Evolutionary conservation across 2,329 filamentous ascomycete genomes (phyloP).

Genomic region (Paramyrothecium sp.): DNA sequence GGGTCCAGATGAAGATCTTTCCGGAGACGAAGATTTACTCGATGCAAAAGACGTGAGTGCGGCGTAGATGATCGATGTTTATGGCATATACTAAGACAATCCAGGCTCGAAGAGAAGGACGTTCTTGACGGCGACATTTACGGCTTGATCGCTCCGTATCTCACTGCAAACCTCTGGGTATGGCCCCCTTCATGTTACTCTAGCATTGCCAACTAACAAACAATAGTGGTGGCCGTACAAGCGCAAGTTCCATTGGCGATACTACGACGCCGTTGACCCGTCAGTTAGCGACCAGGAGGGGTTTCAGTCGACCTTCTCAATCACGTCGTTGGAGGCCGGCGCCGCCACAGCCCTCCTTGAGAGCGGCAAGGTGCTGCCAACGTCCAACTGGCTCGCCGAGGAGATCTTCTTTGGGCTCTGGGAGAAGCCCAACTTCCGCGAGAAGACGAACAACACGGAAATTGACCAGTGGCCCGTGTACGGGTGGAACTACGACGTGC

Average conservation of each 20-base stretch:
- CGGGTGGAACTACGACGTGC: constrained; percentile 52
- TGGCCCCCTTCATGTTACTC: background rate
- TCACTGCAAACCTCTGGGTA: constrained; percentile 52
- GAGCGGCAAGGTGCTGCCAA: constrained; percentile 42
- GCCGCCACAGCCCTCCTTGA: constrained; percentile 41
- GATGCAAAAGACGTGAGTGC: constrained; percentile 44
- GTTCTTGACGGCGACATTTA: constrained; percentile 49
- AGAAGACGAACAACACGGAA: constrained; percentile 43
- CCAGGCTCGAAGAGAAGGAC: constrained; percentile 42
- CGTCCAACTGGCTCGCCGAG: constrained; percentile 48
- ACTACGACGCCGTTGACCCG: constrained; percentile 45
- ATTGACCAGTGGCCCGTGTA: constrained; percentile 48
- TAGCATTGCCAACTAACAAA: constrained; percentile 6
- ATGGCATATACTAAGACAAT: constrained; percentile 3
- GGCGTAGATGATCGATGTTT: background rate
- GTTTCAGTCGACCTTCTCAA: constrained; percentile 52
- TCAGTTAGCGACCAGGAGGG: constrained; percentile 41
- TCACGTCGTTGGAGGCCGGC: constrained; percentile 40
- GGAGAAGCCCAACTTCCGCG: constrained; percentile 51
- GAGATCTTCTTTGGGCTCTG: constrained; percentile 47
- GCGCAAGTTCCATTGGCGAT: constrained; percentile 50
- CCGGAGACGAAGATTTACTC: constrained; percentile 51
- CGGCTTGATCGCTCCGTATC: constrained; percentile 46
- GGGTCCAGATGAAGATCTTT: constrained; percentile 48
- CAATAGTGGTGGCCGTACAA: constrained; percentile 50